Percentiles rank a stretch among this genome's conserved stretches.
phyloP scores from a whole-genome alignment of 441 rosid species.

The Populus hybrid region DNA sequence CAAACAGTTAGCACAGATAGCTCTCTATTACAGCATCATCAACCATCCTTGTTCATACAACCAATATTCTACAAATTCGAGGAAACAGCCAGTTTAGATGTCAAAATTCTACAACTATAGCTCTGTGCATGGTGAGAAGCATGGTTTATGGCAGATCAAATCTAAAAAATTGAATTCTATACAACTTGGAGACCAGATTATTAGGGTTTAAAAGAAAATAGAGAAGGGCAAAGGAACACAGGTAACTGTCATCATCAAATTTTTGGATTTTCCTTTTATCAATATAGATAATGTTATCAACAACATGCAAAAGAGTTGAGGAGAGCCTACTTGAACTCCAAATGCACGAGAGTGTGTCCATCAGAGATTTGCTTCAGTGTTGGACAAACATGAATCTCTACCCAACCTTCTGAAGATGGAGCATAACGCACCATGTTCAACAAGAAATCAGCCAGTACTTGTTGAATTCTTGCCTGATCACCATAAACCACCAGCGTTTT shows the following conservation, averaged over 20 bases:
- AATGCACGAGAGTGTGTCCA: conserved; percentile 42
- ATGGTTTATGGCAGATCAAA: not conserved
- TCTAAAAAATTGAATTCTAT: not conserved
- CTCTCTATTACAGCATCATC: not conserved
- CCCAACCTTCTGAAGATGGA: conserved; percentile 77
- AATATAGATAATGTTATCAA: not conserved
- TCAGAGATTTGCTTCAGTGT: conserved; percentile 52
- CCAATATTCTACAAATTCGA: not conserved
- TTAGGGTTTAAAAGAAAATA: not conserved
- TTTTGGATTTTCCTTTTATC: not conserved
- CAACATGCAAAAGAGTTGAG: not conserved
- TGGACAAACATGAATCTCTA: conserved; percentile 80
- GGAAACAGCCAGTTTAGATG: not conserved
- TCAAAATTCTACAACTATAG: not conserved
- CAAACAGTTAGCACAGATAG: not conserved
- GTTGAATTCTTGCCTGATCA: conserved; percentile 88
- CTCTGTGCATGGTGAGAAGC: not conserved
- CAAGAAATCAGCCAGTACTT: conserved; percentile 82
- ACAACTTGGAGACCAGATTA: not conserved
- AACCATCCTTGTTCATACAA: not conserved
- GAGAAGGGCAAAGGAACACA: not conserved
- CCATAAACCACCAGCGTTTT: conserved; percentile 73
- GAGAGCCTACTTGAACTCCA: conserved; percentile 70
- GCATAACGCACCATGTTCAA: conserved; percentile 79
- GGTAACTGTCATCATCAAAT: not conserved